phyloP scores from a whole-genome alignment of 2,329 filamentous ascomycete genomes.

The Botrytis paeoniae region DNA sequence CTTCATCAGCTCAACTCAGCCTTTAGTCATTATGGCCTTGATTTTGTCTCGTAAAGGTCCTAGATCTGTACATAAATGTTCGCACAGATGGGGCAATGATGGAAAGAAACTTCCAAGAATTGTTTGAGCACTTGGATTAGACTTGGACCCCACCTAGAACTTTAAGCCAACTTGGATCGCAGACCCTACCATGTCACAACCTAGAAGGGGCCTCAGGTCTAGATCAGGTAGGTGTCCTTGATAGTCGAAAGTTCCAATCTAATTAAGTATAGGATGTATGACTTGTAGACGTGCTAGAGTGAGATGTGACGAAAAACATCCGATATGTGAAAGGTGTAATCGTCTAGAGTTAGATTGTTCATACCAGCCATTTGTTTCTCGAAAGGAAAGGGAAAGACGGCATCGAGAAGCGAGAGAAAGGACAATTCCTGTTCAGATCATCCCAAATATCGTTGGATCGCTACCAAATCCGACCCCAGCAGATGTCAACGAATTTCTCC shows the following conservation, averaged over 20 bases:
- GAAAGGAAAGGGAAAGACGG: not conserved
- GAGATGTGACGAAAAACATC: slow-evolving; percentile 10
- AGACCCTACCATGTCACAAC: not conserved
- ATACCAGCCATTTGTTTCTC: not conserved
- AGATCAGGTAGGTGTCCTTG: not conserved
- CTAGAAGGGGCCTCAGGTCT: not conserved
- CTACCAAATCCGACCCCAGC: not conserved
- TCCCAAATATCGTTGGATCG: not conserved
- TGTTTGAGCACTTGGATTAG: not conserved
- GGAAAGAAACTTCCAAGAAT: not conserved
- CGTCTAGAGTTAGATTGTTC: not conserved
- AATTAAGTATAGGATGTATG: slow-evolving; percentile 4
- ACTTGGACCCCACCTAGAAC: not conserved
- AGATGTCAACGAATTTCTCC: not conserved
- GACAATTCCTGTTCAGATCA: not conserved
- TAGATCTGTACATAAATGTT: not conserved
- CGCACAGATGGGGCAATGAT: not conserved
- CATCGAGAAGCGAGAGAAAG: slow-evolving; percentile 1
- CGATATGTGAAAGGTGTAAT: slow-evolving; percentile 8
- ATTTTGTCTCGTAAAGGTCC: not conserved
- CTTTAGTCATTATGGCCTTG: not conserved
- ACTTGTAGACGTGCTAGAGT: slow-evolving; percentile 15
- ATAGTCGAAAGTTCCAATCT: not conserved
- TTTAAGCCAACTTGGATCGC: not conserved
- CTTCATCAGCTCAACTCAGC: not conserved